A percentile compares a stretch with the other conserved stretches of the same genome.
phyloP scores from a whole-genome alignment of 2,329 filamentous ascomycete species.

The Colletotrichum euphorbiae region DNA sequence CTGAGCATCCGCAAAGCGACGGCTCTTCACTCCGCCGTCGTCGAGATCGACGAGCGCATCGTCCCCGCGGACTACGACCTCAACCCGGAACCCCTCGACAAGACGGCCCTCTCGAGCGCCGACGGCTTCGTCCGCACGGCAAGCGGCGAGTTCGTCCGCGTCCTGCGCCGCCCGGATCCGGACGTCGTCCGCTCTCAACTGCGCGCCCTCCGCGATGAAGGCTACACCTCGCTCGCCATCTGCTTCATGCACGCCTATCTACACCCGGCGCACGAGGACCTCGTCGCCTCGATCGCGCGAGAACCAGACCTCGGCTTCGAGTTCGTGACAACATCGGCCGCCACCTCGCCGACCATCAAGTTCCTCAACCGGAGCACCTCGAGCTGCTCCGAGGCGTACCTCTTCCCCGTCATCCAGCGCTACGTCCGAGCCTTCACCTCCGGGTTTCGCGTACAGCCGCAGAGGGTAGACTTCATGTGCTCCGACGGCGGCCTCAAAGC shows the following conservation, averaged over 20 bases:
- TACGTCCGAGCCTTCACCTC: constrained; percentile 75
- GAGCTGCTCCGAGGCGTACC: constrained; percentile 77
- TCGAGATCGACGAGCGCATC: constrained; percentile 79
- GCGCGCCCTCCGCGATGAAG: constrained; percentile 68
- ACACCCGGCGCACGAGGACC: constrained; percentile 66
- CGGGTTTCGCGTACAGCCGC: constrained; percentile 71
- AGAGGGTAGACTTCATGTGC: constrained; percentile 77
- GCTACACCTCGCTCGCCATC: constrained; percentile 65
- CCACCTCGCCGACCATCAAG: constrained; percentile 79
- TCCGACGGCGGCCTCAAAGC: constrained; percentile 58
- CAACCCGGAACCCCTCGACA: constrained; percentile 64
- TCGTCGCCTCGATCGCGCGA: constrained; percentile 50
- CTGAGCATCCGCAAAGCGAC: constrained; percentile 75
- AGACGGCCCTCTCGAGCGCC: constrained; percentile 48
- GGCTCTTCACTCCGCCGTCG: constrained; percentile 73
- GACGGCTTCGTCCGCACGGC: constrained; percentile 69
- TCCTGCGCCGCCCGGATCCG: constrained; percentile 66
- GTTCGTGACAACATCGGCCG: constrained; percentile 74
- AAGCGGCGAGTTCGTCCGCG: constrained; percentile 73
- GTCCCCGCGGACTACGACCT: constrained; percentile 80
- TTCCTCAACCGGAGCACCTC: constrained; percentile 75
- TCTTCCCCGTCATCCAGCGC: constrained; percentile 76
- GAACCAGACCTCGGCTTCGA: constrained; percentile 75
- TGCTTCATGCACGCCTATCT: constrained; percentile 80
- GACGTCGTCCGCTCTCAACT: constrained; percentile 65